Evolutionary conservation across 2,329 filamentous ascomycete genomes (phyloP).

Genomic region (Penicillium sp.): DNA sequence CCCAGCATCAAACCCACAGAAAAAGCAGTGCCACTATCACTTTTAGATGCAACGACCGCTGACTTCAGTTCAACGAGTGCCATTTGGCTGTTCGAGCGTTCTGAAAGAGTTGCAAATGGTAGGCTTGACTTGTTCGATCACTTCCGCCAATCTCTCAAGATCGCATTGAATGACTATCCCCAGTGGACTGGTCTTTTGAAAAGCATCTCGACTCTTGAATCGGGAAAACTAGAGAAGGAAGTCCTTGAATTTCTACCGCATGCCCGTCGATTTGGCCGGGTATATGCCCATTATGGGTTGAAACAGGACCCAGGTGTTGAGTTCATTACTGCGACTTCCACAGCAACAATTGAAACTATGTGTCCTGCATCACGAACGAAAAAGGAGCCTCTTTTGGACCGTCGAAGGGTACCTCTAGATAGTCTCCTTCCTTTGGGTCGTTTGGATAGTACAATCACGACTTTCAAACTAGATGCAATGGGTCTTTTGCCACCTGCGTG

Average conservation of each 20-base stretch:
- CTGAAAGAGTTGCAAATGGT: conserved; percentile 6
- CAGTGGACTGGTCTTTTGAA: conserved; percentile 50
- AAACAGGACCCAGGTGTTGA: conserved; percentile 49
- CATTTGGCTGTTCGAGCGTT: conserved; percentile 51
- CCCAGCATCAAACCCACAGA: conserved; percentile 17
- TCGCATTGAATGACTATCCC: conserved; percentile 30
- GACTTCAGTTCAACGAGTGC: conserved; percentile 47
- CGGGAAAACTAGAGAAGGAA: conserved; percentile 1
- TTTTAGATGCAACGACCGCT: conserved; percentile 48
- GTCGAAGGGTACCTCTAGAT: background rate
- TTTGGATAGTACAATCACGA: conserved; percentile 3
- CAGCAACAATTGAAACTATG: conserved; percentile 23
- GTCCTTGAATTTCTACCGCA: conserved; percentile 11
- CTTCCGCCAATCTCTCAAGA: conserved; percentile 19
- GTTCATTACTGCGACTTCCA: conserved; percentile 35
- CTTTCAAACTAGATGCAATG: background rate
- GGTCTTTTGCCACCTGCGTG: conserved; percentile 1
- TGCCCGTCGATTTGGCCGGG: conserved; percentile 37
- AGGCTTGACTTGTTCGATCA: conserved; percentile 14
- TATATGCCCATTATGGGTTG: conserved; percentile 37
- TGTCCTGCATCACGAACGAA: conserved; percentile 27
- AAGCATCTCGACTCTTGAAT: conserved; percentile 9
- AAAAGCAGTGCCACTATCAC: conserved; percentile 18
- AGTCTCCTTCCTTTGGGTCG: conserved; percentile 2
- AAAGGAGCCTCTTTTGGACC: conserved; percentile 17